These are phyloP conservation scores for Scheffersomyces coipomensis DNA, from an alignment of 805 yeast genomes.

Conservation along the genomic window DNA sequence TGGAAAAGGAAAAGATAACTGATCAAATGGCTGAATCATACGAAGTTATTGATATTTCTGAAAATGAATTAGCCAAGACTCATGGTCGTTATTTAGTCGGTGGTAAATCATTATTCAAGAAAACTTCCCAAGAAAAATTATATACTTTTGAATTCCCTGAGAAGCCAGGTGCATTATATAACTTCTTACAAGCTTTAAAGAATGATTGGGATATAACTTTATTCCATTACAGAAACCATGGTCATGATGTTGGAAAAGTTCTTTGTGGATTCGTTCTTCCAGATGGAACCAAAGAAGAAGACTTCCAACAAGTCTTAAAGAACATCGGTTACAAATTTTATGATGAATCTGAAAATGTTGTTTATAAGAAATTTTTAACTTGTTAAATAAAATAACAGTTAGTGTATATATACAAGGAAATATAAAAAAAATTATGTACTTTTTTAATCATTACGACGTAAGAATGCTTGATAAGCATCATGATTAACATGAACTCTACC, in stretches of 20 bases:
- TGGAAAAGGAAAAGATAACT: conserved; percentile 70
- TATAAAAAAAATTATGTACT: conserved; percentile 1
- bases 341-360: conserved; percentile 83
- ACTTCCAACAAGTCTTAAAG: conserved; percentile 66
- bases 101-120: conserved; percentile 54
- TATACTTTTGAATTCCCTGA: conserved; percentile 94
- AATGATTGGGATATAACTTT: conserved; percentile 87
- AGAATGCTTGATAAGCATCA: conserved; percentile 87
- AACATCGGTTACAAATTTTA: conserved; percentile 71
- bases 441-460: conserved; percentile 35
- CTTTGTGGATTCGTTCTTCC: conserved; percentile 90
- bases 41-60: conserved; percentile 78
- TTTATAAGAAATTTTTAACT: conserved; percentile 74
- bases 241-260: conserved; percentile 91
- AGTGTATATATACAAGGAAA: not conserved
- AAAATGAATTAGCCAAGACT: conserved; percentile 91
- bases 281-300: conserved; percentile 53
- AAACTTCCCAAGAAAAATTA: conserved; percentile 70
- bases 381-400: conserved; percentile 5
- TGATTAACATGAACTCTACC: conserved; percentile 79
- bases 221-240: conserved; percentile 96
- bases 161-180: conserved; percentile 89
- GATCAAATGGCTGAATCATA: conserved; percentile 52
- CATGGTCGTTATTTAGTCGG: conserved; percentile 97
- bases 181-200: conserved; percentile 69